Conservation (phyloP, 371 early-diverging fungal genomes). For the Apophysomyces sp. region DNA sequence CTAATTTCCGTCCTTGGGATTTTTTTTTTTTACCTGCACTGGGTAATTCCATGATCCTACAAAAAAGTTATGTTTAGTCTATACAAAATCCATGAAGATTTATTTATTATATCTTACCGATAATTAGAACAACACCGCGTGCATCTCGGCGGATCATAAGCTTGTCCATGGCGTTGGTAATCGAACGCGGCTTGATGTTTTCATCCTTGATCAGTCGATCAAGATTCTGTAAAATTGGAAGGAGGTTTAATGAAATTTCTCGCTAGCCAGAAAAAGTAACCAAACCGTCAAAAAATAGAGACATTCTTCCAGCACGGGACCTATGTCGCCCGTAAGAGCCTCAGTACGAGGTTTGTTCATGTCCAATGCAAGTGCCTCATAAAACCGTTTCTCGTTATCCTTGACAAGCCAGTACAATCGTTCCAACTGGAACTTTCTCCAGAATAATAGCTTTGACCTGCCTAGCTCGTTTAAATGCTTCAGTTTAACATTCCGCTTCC, state of each 20-base stretch:
- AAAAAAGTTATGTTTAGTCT: no score
- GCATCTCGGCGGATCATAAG: slow-evolving; percentile 70
- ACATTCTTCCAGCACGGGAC: slow-evolving; percentile 55
- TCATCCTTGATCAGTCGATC: slow-evolving; percentile 61
- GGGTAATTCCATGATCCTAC: slow-evolving; percentile 50
- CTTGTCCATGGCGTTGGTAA: slow-evolving; percentile 31
- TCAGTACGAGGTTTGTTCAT: slow-evolving; percentile 61
- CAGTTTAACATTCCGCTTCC: slow-evolving; percentile 20
- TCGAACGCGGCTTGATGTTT: slow-evolving; percentile 26
- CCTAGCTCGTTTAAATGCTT: slow-evolving; percentile 27
- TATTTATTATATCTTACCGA: slow-evolving; percentile 28
- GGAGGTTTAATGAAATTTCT: no score
- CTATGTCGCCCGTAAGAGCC: slow-evolving; percentile 62
- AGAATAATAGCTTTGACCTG: slow-evolving; percentile 23
- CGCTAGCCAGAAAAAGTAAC: not conserved
- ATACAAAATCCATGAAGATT: no score
- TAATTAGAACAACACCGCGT: slow-evolving; percentile 68
- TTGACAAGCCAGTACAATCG: slow-evolving; percentile 61
- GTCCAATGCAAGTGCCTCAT: slow-evolving; percentile 66
- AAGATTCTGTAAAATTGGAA: slow-evolving; percentile 38
- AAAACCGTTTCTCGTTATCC: slow-evolving; percentile 63
- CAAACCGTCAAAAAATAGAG: slow-evolving; percentile 36
- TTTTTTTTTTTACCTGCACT: slow-evolving; percentile 25
- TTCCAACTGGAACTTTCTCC: slow-evolving; percentile 70
- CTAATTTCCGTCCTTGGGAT: not conserved